phyloP scores from a whole-genome alignment of 257 asterid species.

The Datura wrightii region DNA sequence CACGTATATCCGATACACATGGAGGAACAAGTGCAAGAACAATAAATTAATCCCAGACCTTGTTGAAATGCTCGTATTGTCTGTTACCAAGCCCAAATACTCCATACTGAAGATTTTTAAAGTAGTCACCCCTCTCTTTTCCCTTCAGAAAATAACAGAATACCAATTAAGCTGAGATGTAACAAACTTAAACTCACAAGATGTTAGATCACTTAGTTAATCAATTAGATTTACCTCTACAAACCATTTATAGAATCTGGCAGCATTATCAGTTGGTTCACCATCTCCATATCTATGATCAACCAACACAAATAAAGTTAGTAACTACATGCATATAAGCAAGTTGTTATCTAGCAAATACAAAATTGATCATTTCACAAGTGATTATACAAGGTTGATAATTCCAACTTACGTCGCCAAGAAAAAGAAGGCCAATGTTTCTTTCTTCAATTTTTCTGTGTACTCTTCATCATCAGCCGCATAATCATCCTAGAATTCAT shows the following conservation, averaged over 20 bases:
- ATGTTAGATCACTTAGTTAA: constrained; percentile 15
- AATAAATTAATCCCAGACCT: constrained; percentile 52
- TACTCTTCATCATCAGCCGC: constrained; percentile 96
- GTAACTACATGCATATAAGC: constrained; percentile 26
- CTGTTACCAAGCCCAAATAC: constrained; percentile 99
- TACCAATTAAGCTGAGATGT: constrained; percentile 35
- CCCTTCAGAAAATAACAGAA: constrained; percentile 55
- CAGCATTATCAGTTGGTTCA: constrained; percentile 99
- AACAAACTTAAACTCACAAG: constrained; percentile 10
- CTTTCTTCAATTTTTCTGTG: constrained; percentile 90
- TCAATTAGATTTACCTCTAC: constrained; percentile 61
- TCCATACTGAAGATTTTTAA: constrained; percentile 81
- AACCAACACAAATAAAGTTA: constrained; percentile 57
- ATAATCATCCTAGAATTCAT: constrained; percentile 78
- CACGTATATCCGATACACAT: not conserved
- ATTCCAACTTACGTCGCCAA: constrained; percentile 82
- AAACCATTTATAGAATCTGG: constrained; percentile 97
- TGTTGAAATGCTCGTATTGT: constrained; percentile 98
- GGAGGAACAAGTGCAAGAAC: not conserved
- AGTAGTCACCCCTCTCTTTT: constrained; percentile 75
- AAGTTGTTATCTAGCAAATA: not conserved
- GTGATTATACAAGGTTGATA: not conserved
- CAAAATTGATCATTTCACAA: not conserved
- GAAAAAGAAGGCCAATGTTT: constrained; percentile 76
- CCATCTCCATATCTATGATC: constrained; percentile 95